phyloP scores from a whole-genome alignment of 108 stramenopile species.

The Hondaea fermentalgiana region DNA sequence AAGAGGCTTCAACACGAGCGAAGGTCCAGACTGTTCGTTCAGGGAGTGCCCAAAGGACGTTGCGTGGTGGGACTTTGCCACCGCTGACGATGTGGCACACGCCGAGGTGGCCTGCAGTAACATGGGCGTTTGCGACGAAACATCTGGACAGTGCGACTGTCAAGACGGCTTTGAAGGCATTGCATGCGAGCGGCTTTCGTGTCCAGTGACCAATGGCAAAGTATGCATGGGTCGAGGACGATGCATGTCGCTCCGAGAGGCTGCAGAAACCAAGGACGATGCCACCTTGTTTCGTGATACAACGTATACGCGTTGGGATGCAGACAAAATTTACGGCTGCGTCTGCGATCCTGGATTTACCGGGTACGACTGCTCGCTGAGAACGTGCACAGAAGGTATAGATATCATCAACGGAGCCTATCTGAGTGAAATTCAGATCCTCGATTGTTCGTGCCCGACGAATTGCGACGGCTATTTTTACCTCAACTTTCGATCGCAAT shows the following conservation, averaged over 20 bases:
- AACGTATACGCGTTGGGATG: constrained; percentile 31
- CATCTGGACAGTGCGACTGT: constrained; percentile 33
- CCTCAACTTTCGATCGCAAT: neutral
- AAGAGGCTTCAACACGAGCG: neutral
- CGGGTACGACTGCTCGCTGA: constrained; percentile 31
- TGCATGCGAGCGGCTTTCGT: constrained; percentile 37
- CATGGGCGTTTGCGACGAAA: constrained; percentile 23
- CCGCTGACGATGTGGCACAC: constrained; percentile 25
- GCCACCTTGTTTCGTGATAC: neutral
- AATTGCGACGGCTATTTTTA: constrained; percentile 22
- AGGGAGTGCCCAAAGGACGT: constrained; percentile 40
- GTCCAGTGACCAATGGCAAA: constrained; percentile 18
- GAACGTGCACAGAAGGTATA: constrained; percentile 36
- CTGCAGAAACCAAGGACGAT: neutral
- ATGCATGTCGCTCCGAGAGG: neutral
- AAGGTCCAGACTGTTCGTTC: neutral
- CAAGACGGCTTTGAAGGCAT: constrained; percentile 39
- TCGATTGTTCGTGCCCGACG: neutral
- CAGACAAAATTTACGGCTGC: constrained; percentile 35
- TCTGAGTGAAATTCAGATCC: neutral
- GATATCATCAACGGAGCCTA: neutral
- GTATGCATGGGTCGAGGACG: constrained; percentile 20
- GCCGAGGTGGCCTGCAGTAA: constrained; percentile 7
- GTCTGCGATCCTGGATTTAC: constrained; percentile 17
- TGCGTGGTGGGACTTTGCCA: constrained; percentile 44